Percentiles rank a stretch among this genome's conserved stretches.
Conservation (phyloP, 148 eudicot genomes). For the Rhododendron kiyosumense region DNA sequence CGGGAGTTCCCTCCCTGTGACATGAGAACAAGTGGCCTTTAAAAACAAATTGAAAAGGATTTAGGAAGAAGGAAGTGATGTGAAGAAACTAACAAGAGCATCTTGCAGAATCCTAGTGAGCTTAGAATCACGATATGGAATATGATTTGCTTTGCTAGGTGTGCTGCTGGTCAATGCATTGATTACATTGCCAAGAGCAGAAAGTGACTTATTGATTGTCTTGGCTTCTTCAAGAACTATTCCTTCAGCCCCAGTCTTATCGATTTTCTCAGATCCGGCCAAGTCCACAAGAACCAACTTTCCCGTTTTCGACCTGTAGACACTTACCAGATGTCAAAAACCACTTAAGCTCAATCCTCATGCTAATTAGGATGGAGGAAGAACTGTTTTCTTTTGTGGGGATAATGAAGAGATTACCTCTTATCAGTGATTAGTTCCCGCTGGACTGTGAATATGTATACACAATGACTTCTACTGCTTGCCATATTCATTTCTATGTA, state of each 20-base stretch:
- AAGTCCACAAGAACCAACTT: conserved; percentile 83
- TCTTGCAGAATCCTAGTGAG: conserved; percentile 88
- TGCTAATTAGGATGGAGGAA: background rate
- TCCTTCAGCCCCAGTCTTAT: conserved; percentile 91
- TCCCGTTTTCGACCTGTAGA: conserved; percentile 54
- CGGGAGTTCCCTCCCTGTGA: conserved; percentile 84
- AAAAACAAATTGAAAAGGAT: background rate
- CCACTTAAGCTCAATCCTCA: background rate
- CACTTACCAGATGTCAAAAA: background rate
- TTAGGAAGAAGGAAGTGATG: conserved; percentile 3
- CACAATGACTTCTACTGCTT: conserved; percentile 91
- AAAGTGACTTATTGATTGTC: conserved; percentile 81
- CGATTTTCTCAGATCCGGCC: conserved; percentile 94
- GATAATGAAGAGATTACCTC: conserved; percentile 34
- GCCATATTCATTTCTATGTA: conserved; percentile 81
- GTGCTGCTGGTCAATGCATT: conserved; percentile 68
- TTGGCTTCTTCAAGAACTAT: conserved; percentile 88
- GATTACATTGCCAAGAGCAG: conserved; percentile 91
- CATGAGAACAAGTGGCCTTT: conserved; percentile 8
- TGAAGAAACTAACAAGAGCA: conserved; percentile 60
- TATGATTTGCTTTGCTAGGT: conserved; percentile 53
- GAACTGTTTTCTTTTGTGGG: background rate
- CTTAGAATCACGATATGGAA: conserved; percentile 90
- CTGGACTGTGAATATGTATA: conserved; percentile 65
- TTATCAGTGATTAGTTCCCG: conserved; percentile 48